Percentiles rank a stretch among this genome's conserved stretches.
These are phyloP conservation scores for Grosmannia penicillata DNA, from an alignment of 2,329 filamentous ascomycete species.

Conservation along the genomic window DNA sequence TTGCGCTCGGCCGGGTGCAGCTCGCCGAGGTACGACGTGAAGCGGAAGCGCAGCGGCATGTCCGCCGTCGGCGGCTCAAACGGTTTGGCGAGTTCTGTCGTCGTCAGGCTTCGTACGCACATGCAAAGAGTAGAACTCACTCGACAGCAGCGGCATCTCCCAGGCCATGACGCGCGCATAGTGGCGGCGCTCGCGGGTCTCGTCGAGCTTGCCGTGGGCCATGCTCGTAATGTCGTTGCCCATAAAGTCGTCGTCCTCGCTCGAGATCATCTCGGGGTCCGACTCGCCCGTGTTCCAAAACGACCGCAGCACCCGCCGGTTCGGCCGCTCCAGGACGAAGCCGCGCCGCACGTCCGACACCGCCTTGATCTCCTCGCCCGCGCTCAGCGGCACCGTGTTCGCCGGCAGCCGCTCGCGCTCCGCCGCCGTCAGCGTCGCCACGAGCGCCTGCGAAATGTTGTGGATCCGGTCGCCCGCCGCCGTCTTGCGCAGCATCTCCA, in stretches of 20 bases:
- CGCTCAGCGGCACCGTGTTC: conserved; percentile 3
- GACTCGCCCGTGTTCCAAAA: conserved; percentile 37
- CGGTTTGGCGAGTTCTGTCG: conserved; percentile 65
- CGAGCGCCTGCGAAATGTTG: conserved; percentile 2
- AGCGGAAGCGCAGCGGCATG: conserved; percentile 78
- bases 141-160: conserved; percentile 85
- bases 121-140: too few species aligned
- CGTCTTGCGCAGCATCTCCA: conserved; percentile 2
- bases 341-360: conserved; percentile 2
- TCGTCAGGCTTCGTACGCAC: too few species aligned
- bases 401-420: background rate
- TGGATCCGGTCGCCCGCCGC: conserved; percentile 1
- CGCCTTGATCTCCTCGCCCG: conserved; percentile 1
- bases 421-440: conserved; percentile 1
- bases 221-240: conserved; percentile 74
- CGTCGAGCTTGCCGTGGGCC: conserved; percentile 75
- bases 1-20: conserved; percentile 82
- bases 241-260: conserved; percentile 48
- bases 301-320: conserved; percentile 15
- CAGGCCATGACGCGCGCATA: conserved; percentile 80
- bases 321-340: background rate
- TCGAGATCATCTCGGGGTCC: conserved; percentile 29
- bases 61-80: conserved; percentile 55
- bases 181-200: conserved; percentile 76
- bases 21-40: conserved; percentile 94